Evolutionary conservation across 2,329 filamentous ascomycete genomes (phyloP).

Genomic region (Lecanoromycetidae sp.): DNA sequence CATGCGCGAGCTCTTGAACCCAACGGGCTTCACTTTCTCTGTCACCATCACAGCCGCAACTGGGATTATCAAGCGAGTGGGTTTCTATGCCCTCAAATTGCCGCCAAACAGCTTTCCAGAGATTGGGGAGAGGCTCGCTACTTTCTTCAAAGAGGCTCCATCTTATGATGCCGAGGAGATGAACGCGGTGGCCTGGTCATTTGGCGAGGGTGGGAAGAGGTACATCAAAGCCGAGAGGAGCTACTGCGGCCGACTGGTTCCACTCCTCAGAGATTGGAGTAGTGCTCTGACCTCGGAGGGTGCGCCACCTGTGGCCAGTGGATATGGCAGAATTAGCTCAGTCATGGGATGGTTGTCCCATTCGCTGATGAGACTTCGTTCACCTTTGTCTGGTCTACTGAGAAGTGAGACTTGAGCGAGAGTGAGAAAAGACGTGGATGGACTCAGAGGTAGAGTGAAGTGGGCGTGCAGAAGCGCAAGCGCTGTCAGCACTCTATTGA

Average conservation of each 20-base stretch:
- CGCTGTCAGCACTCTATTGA: no score
- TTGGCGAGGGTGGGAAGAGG: neutral
- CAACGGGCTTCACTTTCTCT: neutral
- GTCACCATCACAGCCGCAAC: neutral
- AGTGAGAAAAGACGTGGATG: no score
- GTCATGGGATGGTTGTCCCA: no score
- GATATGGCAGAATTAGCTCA: no score
- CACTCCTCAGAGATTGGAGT: neutral
- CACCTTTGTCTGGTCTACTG: no score
- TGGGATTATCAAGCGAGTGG: constrained; percentile 1
- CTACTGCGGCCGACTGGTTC: constrained; percentile 1
- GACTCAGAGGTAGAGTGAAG: no score
- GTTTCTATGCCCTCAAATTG: constrained; percentile 4
- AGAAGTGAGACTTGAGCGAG: no score
- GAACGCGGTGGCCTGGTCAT: constrained; percentile 5
- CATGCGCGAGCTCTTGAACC: neutral
- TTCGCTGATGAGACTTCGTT: no score
- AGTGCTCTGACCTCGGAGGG: neutral
- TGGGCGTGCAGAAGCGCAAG: no score
- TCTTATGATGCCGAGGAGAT: neutral
- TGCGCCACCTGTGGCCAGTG: no score
- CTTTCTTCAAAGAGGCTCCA: neutral
- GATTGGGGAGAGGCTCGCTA: neutral
- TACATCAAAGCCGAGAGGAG: constrained; percentile 7
- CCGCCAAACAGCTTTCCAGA: neutral